Evolutionary conservation across 805 yeast genomes (phyloP), one percentile per base, ranked within the genome.

Genomic region (Ascoidea rubescens): DNA sequence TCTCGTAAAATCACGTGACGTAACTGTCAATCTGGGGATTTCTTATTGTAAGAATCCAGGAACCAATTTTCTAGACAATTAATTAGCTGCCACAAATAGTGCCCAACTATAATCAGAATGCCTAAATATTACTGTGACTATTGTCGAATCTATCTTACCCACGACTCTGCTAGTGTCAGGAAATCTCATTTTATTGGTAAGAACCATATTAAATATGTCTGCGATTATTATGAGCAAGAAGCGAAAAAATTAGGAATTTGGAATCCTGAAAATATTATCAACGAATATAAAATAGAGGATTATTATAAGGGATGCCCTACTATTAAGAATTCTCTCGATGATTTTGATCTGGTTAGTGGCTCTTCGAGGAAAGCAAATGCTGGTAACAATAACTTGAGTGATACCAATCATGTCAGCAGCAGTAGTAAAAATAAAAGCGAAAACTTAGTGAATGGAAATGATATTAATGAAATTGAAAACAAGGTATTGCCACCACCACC

Each of bases 111-210:
- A 10, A 37, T 4, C 14, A 49, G 46, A 14, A 80, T 83, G 89
- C 83, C 80, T 2, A 76, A 82, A 56, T 85, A 82, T 64, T 84
- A 82, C 67, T 88, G 96, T 66, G 93, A 84, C 58, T 88, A 87
- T 63, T 88, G 96, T 64, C 80, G 80, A 67, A 75, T 88, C 17
- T 83, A 84, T 59, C 69, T 89, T 53, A 88, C 96, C 1, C 96
- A 88, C 63, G 96, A 87, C 65, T 84, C 93, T n/a, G 71, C 79
- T 59, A 84, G 93, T 67, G 96, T 88, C 52, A 68, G 96, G 28
- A 82, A 84, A 60, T 80, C 88, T 46, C 96, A 88, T 65, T 64
- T 85, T 46, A 69, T 75, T 45, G 96, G 96, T 7, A 79, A 77
- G 59, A 82, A 85, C 64, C 96, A 88, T 65, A 70, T 85, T 47